Base-by-base conservation (phyloP, 371 early-diverging fungal genomes). In the Rhizopus stolonifer region DNA sequence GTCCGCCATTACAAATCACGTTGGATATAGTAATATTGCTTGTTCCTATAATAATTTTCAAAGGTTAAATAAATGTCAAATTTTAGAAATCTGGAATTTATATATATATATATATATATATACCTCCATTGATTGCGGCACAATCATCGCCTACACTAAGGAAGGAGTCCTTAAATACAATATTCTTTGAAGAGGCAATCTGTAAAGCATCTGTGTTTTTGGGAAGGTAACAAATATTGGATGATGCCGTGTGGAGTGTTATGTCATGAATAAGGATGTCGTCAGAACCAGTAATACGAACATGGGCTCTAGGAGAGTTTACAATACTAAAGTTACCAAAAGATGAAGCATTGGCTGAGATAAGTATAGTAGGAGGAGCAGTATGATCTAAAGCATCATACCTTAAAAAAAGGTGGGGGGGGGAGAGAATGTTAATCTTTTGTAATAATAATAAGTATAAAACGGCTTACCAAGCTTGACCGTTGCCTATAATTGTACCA, bases 381-480 rank as follows among this genome's bases (percentile, higher is more conserved):
- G 60, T 63, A 15, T 60, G 60, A 29, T 66, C 55, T n/a, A 54
- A 47, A 6, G 11, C 6, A 1, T 29, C 29, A 29, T 29, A 29
- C 29, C 29, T 29, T 9, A 29, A n/a, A n/a, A n/a, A n/a, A n/a
- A n/a, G n/a, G n/a, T n/a, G n/a, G n/a, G n/a, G n/a, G n/a, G n/a
- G 11, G 29, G 11, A 11, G 1, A 29, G 2, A 6, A 29, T 29
- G 2, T 9, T 9, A 9, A 6, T 9, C 6, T 29, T 6, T 29
- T 11, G 11, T 29, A 29, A 9, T 29, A 0, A 29, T 29, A 9
- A 29, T 11, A 6, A 11, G 6, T 29, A n/a, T 54, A 60, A 46
- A 66, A n/a, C n/a, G n/a, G n/a, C 64, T 64, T 64, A 70, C 70
- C 70, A 70, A 8, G 51, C 53, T 40, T 70, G 70, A n/a, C 70